Evolutionary conservation across 306 rosid genomes (phyloP), one percentile per base, ranked within the genome.

Genomic region (Corylus avellana): DNA sequence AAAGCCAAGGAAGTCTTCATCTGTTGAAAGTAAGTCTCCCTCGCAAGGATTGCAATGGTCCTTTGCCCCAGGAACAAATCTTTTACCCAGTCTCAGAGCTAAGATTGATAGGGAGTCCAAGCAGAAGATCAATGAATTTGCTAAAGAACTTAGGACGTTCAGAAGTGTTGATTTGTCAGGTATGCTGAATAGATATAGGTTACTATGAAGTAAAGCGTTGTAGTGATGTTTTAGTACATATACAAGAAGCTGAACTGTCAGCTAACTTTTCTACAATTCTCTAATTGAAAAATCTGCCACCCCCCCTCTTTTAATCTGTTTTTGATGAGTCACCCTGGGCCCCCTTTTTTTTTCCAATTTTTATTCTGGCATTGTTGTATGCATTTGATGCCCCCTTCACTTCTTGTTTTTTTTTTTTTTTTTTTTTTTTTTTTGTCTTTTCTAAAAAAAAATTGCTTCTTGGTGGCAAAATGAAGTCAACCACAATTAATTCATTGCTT

Each of bases 131-230:
- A 91, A 93, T 66, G 98, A 95, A 67, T 95, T 95, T 80, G 91
- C 99, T 35, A 90, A 89, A 84, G 98, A 91, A 79, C 88, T 95
- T 55, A 90, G 95, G 91, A 63, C 93, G 55, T 91, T 91, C 88
- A 80, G 92, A 63, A 90, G 87, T 44, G 88, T 91, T 75, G 99
- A 95, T 76, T 87, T 95, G 98, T 91, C 99, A 84, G 99, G 99
- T 95, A 93, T 74, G 88, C 75, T 51, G 59, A 81, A 70, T 73
- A 75, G 59, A n/a, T 63, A 47, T 48, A 46, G 68, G 46, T 70
- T 55, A 68, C 37, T 18, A 39, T 47, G 72, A 56, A 17, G 50
- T 56, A 78, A 61, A 72, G 59, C 51, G 84, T 79, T 48, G 71
- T 48, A 78, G 57, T 72, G 73, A 75, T 75, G 55, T 56, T 82